A percentile compares a stretch with the other conserved stretches of the same genome.
Evolutionary conservation across 2,329 filamentous ascomycete genomes (phyloP).

Genomic region (Pezicula carpinea): DNA sequence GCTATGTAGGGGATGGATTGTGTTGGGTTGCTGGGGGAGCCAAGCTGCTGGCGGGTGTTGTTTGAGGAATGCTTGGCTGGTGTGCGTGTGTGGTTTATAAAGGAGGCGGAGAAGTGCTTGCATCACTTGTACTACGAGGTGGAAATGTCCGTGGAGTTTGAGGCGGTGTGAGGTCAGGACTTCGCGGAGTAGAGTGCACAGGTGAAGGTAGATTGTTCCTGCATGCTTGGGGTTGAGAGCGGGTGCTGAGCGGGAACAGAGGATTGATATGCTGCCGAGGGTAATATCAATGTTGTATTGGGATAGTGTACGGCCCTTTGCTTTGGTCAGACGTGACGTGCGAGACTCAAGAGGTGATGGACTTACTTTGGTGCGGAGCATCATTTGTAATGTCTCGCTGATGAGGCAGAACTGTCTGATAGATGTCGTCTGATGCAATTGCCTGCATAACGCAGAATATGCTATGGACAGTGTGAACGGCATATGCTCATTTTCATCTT

Average conservation of each 20-base stretch:
- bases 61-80: constrained; percentile 18
- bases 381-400: constrained; percentile 25
- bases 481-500: constrained; percentile 4
- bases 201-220: constrained; percentile 23
- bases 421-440: constrained; percentile 17
- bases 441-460: constrained; percentile 20
- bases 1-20: constrained; percentile 28
- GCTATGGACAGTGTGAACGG: constrained; percentile 18
- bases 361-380: constrained; percentile 27
- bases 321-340: constrained; percentile 1
- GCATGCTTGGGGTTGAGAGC: constrained; percentile 14
- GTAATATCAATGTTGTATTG: constrained; percentile 31
- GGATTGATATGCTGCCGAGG: constrained; percentile 25
- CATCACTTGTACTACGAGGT: constrained; percentile 49
- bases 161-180: constrained; percentile 56
- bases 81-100: constrained; percentile 34
- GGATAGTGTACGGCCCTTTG: constrained; percentile 21
- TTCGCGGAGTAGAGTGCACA: constrained; percentile 48
- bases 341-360: not conserved
- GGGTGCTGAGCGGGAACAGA: constrained; percentile 25
- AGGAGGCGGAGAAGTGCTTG: constrained; percentile 52
- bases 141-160: constrained; percentile 58
- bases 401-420: constrained; percentile 25
- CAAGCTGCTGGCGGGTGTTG: constrained; percentile 26
- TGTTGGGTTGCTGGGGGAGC: constrained; percentile 25